These are phyloP conservation scores for Cladosporium sp. DNA, from an alignment of 2,329 filamentous ascomycete genomes.

Conservation along the genomic window DNA sequence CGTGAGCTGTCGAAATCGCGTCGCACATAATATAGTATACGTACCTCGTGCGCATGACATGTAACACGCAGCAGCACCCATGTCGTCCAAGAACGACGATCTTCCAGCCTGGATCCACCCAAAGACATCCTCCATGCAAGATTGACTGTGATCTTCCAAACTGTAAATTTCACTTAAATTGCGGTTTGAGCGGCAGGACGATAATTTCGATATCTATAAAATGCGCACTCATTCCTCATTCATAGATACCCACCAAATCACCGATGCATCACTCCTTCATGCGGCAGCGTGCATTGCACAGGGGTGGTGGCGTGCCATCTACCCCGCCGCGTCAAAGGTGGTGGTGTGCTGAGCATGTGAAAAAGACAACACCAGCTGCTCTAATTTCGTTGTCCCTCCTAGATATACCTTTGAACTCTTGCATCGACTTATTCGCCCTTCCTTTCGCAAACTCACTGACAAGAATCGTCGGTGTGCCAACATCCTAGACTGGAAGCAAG, in stretches of 20 bases:
- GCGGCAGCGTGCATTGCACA: not conserved
- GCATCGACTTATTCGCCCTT: not conserved
- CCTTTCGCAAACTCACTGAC: not conserved
- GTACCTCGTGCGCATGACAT: not conserved
- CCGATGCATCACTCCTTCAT: not conserved
- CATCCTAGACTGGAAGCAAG: not conserved
- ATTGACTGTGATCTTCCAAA: not conserved
- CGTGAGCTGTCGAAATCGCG: not conserved
- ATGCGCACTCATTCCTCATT: not conserved
- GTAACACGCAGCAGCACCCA: not conserved
- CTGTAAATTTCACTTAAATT: not conserved
- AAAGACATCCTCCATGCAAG: not conserved
- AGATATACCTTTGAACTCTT: too few relatives aligned
- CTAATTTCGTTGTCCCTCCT: not conserved
- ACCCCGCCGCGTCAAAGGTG: slow-evolving; percentile 8
- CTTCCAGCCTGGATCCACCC: not conserved
- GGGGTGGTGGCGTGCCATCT: slow-evolving; percentile 7
- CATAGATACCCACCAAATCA: not conserved
- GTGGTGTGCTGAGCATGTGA: not conserved
- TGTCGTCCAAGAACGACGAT: not conserved
- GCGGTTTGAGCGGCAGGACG: not conserved
- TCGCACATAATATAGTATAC: not conserved
- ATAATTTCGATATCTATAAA: not conserved
- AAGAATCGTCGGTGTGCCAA: not conserved
- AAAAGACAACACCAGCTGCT: not conserved